Percentiles rank a stretch among this genome's conserved stretches.
These are phyloP conservation scores for Hura crepitans DNA, from an alignment of 441 rosid species.

Conservation along the genomic window DNA sequence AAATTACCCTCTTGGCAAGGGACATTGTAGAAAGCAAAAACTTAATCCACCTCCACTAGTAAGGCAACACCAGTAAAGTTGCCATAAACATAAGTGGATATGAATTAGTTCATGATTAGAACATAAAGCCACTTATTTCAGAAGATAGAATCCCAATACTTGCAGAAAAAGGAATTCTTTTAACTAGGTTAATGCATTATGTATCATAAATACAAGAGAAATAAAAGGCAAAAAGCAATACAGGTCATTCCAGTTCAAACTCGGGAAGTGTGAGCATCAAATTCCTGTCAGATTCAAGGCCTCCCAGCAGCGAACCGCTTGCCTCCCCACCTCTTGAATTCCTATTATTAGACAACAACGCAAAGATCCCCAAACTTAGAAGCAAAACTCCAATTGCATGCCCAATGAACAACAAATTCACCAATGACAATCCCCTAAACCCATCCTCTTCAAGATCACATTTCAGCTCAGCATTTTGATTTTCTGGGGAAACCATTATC, in stretches of 20 bases:
- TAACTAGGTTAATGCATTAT: constrained; percentile 21
- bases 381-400: constrained; percentile 44
- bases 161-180: not conserved
- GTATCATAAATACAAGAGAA: constrained; percentile 8
- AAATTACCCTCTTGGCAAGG: not conserved
- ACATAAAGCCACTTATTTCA: not conserved
- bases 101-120: not conserved
- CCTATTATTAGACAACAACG: constrained; percentile 36
- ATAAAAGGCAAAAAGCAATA: constrained; percentile 12
- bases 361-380: constrained; percentile 35
- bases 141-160: not conserved
- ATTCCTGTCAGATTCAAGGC: constrained; percentile 37
- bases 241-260: constrained; percentile 46
- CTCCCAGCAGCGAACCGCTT: constrained; percentile 47
- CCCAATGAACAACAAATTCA: constrained; percentile 45
- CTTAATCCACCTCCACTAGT: not conserved
- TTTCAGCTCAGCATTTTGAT: constrained; percentile 34
- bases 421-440: constrained; percentile 49
- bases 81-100: not conserved
- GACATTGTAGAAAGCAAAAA: not conserved
- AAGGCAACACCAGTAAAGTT: not conserved
- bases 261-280: constrained; percentile 29
- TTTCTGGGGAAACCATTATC: constrained; percentile 24
- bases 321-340: constrained; percentile 41
- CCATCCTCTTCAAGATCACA: constrained; percentile 57